Base-by-base conservation (phyloP, 2,329 filamentous ascomycete genomes). In the Penicillium sp. region DNA sequence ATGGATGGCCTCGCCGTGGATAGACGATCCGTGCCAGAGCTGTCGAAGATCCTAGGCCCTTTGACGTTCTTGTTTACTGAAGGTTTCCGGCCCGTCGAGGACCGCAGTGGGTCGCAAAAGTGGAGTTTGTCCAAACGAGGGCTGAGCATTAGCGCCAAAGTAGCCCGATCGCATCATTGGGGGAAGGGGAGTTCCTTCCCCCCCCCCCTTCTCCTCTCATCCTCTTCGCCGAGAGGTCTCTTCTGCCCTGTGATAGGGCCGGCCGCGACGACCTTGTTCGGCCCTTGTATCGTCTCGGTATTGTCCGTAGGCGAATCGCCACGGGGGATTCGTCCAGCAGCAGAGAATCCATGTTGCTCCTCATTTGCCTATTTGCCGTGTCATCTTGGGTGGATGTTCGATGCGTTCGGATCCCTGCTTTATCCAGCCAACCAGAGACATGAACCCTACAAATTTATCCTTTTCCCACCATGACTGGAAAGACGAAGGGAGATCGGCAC, bases 31-130 rank as follows among this genome's bases (percentile, higher is more conserved):
- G 65, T 61, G 59, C 56, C 56, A 63, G 55, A 59, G 45, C 57
- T 53, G 48, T 56, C 52, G 43, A 52, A 22, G 57, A 58, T 53
- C 25, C 42, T 46, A 54, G 61, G 62, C 54, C 55, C 45, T 49
- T 63, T 62, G 59, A 55, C 62, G 59, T 58, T 62, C 63, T 65
- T 62, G 53, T 62, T 60, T 64, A 65, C 63, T 68, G 65, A 70
- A 70, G 67, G 65, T 70, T 69, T 52, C 67, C 65, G 68, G 68
- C 25, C 64, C 67, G 68, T 64, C 53, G 66, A 63, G 67, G 65
- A 70, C 67, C 67, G 68, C 59, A 65, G 68, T 69, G 68, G 68
- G 64, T 65, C 67, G 30, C 48, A 40, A 57, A 59, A 60, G 62
- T 63, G 62, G 60, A 63, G 60, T 19, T 37, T 37, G 35, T 16